Evolutionary conservation across 2,329 filamentous ascomycete genomes (phyloP).

Genomic region (Chalaropsis ovoidea): DNA sequence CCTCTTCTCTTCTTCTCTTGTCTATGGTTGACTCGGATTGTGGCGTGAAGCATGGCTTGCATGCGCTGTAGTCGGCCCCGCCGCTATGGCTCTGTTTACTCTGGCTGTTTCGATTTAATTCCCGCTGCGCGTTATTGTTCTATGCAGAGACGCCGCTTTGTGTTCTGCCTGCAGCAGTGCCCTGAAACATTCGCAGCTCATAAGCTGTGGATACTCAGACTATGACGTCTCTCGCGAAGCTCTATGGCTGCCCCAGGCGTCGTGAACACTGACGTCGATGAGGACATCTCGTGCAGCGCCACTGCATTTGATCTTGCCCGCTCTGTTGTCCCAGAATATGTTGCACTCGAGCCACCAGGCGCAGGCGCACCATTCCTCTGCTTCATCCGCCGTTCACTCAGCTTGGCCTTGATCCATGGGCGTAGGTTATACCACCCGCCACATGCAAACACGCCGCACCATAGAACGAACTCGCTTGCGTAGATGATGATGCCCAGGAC

Average conservation of each 20-base stretch:
- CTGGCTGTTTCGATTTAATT: neutral
- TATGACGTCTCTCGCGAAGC: slow-evolving; percentile 19
- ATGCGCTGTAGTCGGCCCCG: neutral
- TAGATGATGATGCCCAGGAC: slow-evolving; percentile 58
- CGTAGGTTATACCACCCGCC: slow-evolving; percentile 55
- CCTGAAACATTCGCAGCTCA: neutral
- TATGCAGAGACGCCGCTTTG: neutral
- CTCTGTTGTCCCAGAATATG: neutral
- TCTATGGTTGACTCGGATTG: neutral
- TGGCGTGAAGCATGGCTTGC: neutral
- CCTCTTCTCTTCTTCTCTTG: neutral
- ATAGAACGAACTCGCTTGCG: slow-evolving; percentile 53
- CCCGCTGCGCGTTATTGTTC: neutral
- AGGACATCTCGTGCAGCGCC: slow-evolving; percentile 42
- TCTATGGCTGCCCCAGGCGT: slow-evolving; percentile 33
- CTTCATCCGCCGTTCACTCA: slow-evolving; percentile 27
- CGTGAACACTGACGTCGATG: slow-evolving; percentile 54
- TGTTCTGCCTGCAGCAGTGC: neutral
- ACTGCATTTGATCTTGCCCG: slow-evolving; percentile 28
- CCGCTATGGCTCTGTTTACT: neutral
- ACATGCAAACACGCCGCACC: slow-evolving; percentile 56
- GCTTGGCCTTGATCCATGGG: slow-evolving; percentile 43
- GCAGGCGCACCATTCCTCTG: neutral
- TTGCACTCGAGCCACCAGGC: neutral
- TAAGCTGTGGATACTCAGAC: neutral